phyloP scores from a whole-genome alignment of 208 protist species.

The Leishmania turanica region DNA sequence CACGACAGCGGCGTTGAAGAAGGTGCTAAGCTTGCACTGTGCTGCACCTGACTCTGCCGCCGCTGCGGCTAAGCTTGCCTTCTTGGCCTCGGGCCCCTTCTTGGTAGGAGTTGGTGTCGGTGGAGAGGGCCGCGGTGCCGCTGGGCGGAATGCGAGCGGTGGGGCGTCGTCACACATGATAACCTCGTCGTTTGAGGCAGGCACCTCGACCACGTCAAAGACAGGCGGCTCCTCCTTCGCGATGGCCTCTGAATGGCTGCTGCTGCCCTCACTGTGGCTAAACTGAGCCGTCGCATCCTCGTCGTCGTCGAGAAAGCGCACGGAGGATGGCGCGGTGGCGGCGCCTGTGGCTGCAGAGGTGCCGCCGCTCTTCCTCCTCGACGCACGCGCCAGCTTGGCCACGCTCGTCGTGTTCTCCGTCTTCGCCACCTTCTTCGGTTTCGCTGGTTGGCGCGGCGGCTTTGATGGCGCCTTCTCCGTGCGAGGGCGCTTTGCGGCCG shows the following conservation, averaged over 20 bases:
- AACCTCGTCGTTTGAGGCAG: constrained; percentile 72
- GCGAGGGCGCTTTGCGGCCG: constrained; percentile 24
- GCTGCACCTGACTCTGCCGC: constrained; percentile 4
- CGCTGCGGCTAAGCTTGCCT: neutral
- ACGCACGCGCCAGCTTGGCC: constrained; percentile 73
- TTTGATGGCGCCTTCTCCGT: neutral
- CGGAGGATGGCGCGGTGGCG: neutral
- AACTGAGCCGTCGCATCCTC: constrained; percentile 15
- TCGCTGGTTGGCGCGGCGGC: neutral
- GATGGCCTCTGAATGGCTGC: neutral
- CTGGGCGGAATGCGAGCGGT: constrained; percentile 61
- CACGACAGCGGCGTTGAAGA: constrained; percentile 70
- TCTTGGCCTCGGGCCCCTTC: neutral
- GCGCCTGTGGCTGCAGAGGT: neutral
- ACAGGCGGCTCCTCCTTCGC: constrained; percentile 18
- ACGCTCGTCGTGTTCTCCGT: constrained; percentile 52
- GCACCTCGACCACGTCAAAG: constrained; percentile 49
- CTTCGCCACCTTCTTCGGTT: constrained; percentile 32
- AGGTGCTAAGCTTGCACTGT: constrained; percentile 49
- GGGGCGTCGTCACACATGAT: constrained; percentile 79
- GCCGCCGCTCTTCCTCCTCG: constrained; percentile 28
- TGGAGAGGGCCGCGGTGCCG: constrained; percentile 5
- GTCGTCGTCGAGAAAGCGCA: constrained; percentile 37
- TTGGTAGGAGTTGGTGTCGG: neutral
- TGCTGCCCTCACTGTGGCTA: constrained; percentile 22